Evolutionary conservation across 495 filamentous ascomycete genomes (phyloP), one percentile per base, ranked within the genome.

Genomic region (Aspergillus cavernicola): DNA sequence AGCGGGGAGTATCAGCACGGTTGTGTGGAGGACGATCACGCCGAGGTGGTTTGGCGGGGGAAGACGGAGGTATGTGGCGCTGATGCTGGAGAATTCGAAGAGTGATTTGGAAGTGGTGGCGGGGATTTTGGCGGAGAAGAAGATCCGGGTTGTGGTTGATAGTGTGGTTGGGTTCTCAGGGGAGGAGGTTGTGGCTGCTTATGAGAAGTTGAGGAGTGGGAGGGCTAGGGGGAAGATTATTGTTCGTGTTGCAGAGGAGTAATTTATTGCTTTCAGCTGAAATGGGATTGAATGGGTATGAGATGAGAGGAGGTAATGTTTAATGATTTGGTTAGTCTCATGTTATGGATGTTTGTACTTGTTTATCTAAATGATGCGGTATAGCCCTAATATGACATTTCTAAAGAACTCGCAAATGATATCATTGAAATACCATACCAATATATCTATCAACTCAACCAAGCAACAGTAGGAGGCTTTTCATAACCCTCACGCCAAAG

Each of bases 141-240:
- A 81, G 57, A 58, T 88, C 16, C 77, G 77, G 64, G 71, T 81
- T 15, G 70, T 82, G 6, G 67, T 89, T 32, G 87, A 89, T 53
- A 71, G 77, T 38, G 67, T 74, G 11, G 86, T 78, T 66, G 72
- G 75, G 47, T 84, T 85, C 63, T 11, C 9, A 3, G 31, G 31
- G 6, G 80, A 80, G 13, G 79, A 89, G 28, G 80, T 71, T 13
- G 71, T 78, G 16, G 76, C 82, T 59, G 87, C 86, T 0, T 86
- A 82, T 65, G 80, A 80, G 64, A 80, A 71, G 61, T 66, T 90
- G 56, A 84, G 80, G 56, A 80, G 69, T 2, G 78, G 80, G 7
- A 75, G 83, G 32, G 71, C 82, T 20, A 84, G 75, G 59, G 87
- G 87, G 1, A 91, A 91, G 73, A 76, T 91, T 55, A 66, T 91